Conservation (phyloP, 2,329 filamentous ascomycete genomes). For the Hymenoscyphus linearis region DNA sequence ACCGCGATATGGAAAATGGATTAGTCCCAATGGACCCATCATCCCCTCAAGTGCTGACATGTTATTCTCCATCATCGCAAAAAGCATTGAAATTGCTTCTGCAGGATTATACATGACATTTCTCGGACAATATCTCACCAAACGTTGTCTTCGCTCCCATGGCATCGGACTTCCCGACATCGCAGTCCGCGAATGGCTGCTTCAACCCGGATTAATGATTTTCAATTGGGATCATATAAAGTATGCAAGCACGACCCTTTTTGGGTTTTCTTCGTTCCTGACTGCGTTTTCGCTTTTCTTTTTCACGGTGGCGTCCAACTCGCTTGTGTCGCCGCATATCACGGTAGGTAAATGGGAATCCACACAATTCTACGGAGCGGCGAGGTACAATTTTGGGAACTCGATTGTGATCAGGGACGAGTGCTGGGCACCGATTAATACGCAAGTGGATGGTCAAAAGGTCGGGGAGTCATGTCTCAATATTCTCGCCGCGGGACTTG, state of each 20-base stretch:
- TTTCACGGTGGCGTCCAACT: slow-evolving; percentile 7
- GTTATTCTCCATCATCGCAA: slow-evolving; percentile 8
- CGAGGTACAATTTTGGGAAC: slow-evolving; percentile 10
- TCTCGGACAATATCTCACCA: slow-evolving; percentile 10
- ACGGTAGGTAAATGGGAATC: slow-evolving; percentile 5
- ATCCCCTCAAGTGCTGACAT: slow-evolving; percentile 8
- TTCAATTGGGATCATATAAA: slow-evolving; percentile 9
- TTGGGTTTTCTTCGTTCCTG: slow-evolving; percentile 6
- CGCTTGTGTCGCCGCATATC: slow-evolving; percentile 9
- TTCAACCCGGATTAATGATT: slow-evolving; percentile 6
- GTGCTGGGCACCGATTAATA: slow-evolving; percentile 9
- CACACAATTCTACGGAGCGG: background rate
- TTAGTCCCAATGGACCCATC: slow-evolving; percentile 5
- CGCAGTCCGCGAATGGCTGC: slow-evolving; percentile 8
- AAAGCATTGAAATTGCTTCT: slow-evolving; percentile 10
- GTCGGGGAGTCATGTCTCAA: slow-evolving; percentile 9
- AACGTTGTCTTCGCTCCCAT: slow-evolving; percentile 6
- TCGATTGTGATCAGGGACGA: slow-evolving; percentile 5
- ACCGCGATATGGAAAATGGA: slow-evolving; percentile 12
- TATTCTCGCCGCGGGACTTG: slow-evolving; percentile 7
- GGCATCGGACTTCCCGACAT: slow-evolving; percentile 7
- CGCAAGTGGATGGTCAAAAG: slow-evolving; percentile 3
- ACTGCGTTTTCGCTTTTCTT: slow-evolving; percentile 8
- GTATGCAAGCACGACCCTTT: slow-evolving; percentile 7
- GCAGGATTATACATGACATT: slow-evolving; percentile 9